phyloP scores from a whole-genome alignment of 129 eudicot species.

The Helianthus annuus region HanXRQr2.0-SUNRISE NC_035439.2:130844569-130845068 shows the following conservation, averaged over 20 bases:
- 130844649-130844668: too few relatives aligned
- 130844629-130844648: too few relatives aligned
- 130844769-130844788: not conserved
- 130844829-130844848: not conserved
- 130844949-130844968: conserved; percentile 93
- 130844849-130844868: not conserved
- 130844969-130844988: conserved; percentile 99
- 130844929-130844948: conserved; percentile 83
- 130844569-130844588: too few relatives aligned
- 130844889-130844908: conserved; percentile 6
- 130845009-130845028: conserved; percentile 84
- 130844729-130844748: too few relatives aligned
- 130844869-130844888: not conserved
- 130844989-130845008: conserved; percentile 93
- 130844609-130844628: too few relatives aligned
- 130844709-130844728: too few relatives aligned
- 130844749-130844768: too few relatives aligned
- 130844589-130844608: too few relatives aligned
- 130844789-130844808: not conserved
- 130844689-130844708: too few relatives aligned
- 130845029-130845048: conserved; percentile 87
- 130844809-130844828: conserved; percentile 1
- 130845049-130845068: conserved; percentile 72
- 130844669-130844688: too few relatives aligned
- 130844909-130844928: conserved; percentile 3